Conservation (phyloP, 2,329 filamentous ascomycete species). For the Piedraia hortae region DNA sequence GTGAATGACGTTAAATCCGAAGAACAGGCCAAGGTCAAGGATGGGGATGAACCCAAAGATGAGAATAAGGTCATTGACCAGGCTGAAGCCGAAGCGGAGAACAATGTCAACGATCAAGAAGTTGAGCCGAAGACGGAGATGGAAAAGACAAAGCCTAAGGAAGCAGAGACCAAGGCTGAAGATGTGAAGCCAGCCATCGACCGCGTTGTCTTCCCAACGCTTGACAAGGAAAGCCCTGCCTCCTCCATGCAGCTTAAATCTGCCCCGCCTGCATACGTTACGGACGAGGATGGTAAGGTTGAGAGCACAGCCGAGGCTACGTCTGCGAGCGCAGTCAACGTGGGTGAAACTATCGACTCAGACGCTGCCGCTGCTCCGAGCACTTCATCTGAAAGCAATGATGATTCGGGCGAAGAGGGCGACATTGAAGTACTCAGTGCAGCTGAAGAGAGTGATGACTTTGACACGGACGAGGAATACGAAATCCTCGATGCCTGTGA, state of each 20-base stretch:
- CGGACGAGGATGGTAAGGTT: constrained; percentile 31
- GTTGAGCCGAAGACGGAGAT: too few relatives aligned
- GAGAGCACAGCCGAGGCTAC: constrained; percentile 13
- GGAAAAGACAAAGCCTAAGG: too few relatives aligned
- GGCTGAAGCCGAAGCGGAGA: too few relatives aligned
- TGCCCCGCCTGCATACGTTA: constrained; percentile 21
- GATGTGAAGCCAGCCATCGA: constrained; percentile 16
- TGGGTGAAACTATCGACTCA: too few relatives aligned
- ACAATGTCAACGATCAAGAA: too few relatives aligned
- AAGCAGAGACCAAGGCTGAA: too few relatives aligned
- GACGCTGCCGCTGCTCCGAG: constrained; percentile 2
- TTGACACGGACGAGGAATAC: constrained; percentile 93
- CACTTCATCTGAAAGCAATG: too few relatives aligned
- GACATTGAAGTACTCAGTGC: constrained; percentile 20
- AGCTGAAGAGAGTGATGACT: constrained; percentile 40
- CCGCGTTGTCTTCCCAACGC: constrained; percentile 87
- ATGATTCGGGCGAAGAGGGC: constrained; percentile 22
- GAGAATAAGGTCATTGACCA: too few relatives aligned
- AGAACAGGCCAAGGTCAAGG: too few relatives aligned
- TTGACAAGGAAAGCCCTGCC: constrained; percentile 76
- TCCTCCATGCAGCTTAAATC: constrained; percentile 44
- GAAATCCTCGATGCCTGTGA: constrained; percentile 90
- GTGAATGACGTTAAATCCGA: too few relatives aligned
- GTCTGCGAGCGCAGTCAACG: too few relatives aligned
- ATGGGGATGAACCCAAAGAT: too few relatives aligned